Evolutionary conservation across 805 yeast species (phyloP).

Genomic region (Cyberlindnera meyerae): DNA sequence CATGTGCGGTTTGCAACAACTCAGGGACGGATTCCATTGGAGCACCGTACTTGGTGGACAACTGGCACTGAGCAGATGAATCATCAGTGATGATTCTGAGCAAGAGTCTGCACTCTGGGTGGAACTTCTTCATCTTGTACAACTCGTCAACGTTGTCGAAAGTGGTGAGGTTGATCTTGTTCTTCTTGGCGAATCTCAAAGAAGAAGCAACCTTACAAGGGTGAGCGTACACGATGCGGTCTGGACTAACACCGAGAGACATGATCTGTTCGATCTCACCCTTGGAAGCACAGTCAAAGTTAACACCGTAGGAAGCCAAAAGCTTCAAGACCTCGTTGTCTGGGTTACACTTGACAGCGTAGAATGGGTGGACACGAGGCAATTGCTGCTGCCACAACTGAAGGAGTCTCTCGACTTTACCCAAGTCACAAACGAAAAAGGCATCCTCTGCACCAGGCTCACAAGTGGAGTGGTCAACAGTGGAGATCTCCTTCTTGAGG

Average conservation of each 20-base stretch:
- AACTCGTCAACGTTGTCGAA: conserved; percentile 88
- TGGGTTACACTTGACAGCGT: conserved; percentile 94
- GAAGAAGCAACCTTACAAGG: conserved; percentile 90
- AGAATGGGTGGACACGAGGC: conserved; percentile 79
- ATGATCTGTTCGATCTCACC: conserved; percentile 71
- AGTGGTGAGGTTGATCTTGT: conserved; percentile 66
- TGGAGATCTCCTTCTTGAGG: conserved; percentile 34
- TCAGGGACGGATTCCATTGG: conserved; percentile 45
- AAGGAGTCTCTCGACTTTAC: conserved; percentile 58
- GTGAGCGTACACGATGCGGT: conserved; percentile 81
- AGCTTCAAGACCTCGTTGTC: conserved; percentile 52
- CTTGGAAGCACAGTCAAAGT: conserved; percentile 92
- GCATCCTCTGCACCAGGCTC: conserved; percentile 78
- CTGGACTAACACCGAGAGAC: conserved; percentile 55
- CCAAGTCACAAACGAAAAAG: conserved; percentile 83
- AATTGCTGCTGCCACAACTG: conserved; percentile 58
- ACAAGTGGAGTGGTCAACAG: conserved; percentile 53
- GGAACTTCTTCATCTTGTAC: conserved; percentile 59
- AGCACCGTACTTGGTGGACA: conserved; percentile 89
- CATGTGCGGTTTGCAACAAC: conserved; percentile 57
- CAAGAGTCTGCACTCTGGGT: conserved; percentile 66
- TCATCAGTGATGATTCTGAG: conserved; percentile 89
- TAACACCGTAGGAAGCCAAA: conserved; percentile 59
- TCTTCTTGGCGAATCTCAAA: conserved; percentile 60
- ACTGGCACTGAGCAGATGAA: conserved; percentile 75